A percentile compares a stretch with the other conserved stretches of the same genome.
phyloP scores from a whole-genome alignment of 2,329 filamentous ascomycete genomes.

The Hysterium pulicare region DNA sequence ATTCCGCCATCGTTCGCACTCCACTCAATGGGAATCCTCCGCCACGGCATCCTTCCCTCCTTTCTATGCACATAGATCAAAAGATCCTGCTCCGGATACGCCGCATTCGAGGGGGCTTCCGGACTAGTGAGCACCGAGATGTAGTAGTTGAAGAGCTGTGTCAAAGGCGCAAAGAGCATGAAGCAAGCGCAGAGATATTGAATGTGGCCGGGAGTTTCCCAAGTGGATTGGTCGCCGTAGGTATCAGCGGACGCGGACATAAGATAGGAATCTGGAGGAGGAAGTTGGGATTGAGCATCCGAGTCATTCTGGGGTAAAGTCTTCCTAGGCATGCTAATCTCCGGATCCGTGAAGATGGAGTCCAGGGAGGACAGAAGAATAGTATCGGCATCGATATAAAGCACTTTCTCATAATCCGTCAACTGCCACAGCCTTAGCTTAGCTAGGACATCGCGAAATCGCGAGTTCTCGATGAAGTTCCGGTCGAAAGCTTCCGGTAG shows the following conservation, averaged over 20 bases:
- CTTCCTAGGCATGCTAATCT: background rate
- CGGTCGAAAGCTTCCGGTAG: slow-evolving; percentile 8
- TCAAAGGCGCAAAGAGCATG: slow-evolving; percentile 26
- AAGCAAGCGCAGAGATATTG: slow-evolving; percentile 30
- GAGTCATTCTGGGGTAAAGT: slow-evolving; percentile 8
- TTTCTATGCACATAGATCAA: slow-evolving; percentile 31
- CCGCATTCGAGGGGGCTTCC: slow-evolving; percentile 18
- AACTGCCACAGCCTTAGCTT: slow-evolving; percentile 36
- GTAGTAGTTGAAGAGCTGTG: slow-evolving; percentile 23
- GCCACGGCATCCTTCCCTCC: slow-evolving; percentile 35
- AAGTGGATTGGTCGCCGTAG: slow-evolving; percentile 8
- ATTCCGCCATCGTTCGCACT: slow-evolving; percentile 12
- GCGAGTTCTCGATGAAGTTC: slow-evolving; percentile 4
- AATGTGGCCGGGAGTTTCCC: slow-evolving; percentile 9
- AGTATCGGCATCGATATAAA: slow-evolving; percentile 34
- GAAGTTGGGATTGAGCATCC: slow-evolving; percentile 1
- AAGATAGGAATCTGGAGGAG: slow-evolving; percentile 21
- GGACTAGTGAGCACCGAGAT: slow-evolving; percentile 18
- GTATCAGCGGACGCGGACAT: slow-evolving; percentile 18
- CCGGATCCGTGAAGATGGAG: slow-evolving; percentile 28
- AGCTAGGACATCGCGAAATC: slow-evolving; percentile 28
- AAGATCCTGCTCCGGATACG: slow-evolving; percentile 28
- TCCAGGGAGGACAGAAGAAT: slow-evolving; percentile 24
- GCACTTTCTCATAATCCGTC: slow-evolving; percentile 29
- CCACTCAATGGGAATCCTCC: slow-evolving; percentile 14